Conservation (phyloP, 2,329 filamentous ascomycete species). For the Colletotrichum caudatum region DNA sequence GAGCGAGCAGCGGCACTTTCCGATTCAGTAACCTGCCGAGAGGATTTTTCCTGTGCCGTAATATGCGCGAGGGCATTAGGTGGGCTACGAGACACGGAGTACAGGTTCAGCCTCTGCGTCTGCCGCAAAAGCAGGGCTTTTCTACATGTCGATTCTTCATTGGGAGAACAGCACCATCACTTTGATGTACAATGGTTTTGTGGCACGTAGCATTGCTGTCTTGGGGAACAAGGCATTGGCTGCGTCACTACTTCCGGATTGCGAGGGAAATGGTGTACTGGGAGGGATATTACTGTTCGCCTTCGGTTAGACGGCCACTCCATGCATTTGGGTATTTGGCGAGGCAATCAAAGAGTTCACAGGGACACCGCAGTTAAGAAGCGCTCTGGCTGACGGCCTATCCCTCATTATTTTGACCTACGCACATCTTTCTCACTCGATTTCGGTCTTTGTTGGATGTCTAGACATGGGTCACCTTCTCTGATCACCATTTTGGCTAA, state of each 20-base stretch:
- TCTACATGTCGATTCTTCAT: slow-evolving; percentile 30
- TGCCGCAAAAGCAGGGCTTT: slow-evolving; percentile 14
- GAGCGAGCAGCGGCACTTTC: slow-evolving; percentile 40
- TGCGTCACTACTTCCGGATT: slow-evolving; percentile 22
- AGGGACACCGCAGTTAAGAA: slow-evolving; percentile 36
- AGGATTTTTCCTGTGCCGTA: slow-evolving; percentile 1
- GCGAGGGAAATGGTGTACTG: slow-evolving; percentile 27
- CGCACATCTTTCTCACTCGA: neutral
- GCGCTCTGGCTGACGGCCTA: slow-evolving; percentile 37
- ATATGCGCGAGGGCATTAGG: slow-evolving; percentile 20
- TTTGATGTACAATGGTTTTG: slow-evolving; percentile 32
- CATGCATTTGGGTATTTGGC: slow-evolving; percentile 38
- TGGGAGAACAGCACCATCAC: slow-evolving; percentile 39
- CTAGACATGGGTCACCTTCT: slow-evolving; percentile 23
- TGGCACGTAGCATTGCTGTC: slow-evolving; percentile 12
- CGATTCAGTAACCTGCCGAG: slow-evolving; percentile 29
- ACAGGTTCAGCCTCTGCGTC: slow-evolving; percentile 8
- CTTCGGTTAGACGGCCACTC: slow-evolving; percentile 32
- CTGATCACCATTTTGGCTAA: slow-evolving; percentile 26
- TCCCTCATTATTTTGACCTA: slow-evolving; percentile 28
- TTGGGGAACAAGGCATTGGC: slow-evolving; percentile 14
- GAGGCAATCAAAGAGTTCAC: slow-evolving; percentile 38
- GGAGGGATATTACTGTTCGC: slow-evolving; percentile 19
- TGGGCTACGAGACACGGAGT: slow-evolving; percentile 14
- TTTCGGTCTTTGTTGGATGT: neutral